phyloP scores from a whole-genome alignment of 768 basidiomycete species.

The Tulasnella sp. region DNA sequence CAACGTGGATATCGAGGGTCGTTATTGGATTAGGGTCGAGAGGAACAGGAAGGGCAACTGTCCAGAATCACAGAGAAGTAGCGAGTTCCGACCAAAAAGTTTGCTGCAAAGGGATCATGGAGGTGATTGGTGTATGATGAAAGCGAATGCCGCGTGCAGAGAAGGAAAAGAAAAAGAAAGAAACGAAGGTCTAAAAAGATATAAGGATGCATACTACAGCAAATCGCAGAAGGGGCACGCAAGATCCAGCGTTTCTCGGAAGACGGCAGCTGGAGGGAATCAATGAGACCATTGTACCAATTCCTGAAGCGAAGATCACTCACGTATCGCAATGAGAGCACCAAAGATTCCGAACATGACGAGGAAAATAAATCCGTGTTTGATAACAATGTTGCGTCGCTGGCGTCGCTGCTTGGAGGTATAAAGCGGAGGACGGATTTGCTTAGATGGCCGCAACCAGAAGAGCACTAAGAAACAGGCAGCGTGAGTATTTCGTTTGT shows the following conservation, averaged over 20 bases:
- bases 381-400: conserved; percentile 86
- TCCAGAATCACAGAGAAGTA: neutral
- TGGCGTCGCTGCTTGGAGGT: conserved; percentile 87
- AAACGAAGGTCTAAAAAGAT: conserved; percentile 24
- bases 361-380: conserved; percentile 80
- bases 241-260: conserved; percentile 66
- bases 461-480: conserved; percentile 38
- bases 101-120: neutral
- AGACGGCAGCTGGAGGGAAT: conserved; percentile 55
- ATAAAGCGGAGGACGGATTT: conserved; percentile 90
- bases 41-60: neutral
- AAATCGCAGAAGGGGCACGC: conserved; percentile 69
- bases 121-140: neutral
- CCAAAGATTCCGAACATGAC: conserved; percentile 69
- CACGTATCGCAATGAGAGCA: conserved; percentile 78
- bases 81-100: neutral
- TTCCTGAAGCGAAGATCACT: conserved; percentile 44
- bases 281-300: conserved; percentile 35
- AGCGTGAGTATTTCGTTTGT: conserved; percentile 32
- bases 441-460: conserved; percentile 89
- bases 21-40: conserved; percentile 13
- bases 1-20: conserved; percentile 10
- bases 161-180: conserved; percentile 17
- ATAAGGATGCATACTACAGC: conserved; percentile 35
- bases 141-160: conserved; percentile 12